Percentiles rank a stretch among this genome's conserved stretches.
phyloP scores from a whole-genome alignment of 2,329 filamentous ascomycete genomes.

The Pestalotiopsis sp. region DNA sequence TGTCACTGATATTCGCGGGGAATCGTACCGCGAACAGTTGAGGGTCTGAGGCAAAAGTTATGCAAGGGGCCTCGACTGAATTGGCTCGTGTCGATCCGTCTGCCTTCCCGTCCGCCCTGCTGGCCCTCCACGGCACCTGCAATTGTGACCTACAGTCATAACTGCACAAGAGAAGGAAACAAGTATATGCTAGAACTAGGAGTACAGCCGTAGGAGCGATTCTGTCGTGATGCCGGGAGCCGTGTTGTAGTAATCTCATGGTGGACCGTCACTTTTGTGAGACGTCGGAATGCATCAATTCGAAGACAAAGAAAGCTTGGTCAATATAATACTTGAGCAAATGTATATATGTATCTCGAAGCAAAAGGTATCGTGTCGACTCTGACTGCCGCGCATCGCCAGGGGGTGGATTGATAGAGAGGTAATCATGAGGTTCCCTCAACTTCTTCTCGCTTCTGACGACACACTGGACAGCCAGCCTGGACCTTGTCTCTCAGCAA shows the following conservation, averaged over 20 bases:
- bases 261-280: too few species aligned
- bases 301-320: too few species aligned
- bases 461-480: slow-evolving; percentile 64
- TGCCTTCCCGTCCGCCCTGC: not conserved
- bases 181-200: too few species aligned
- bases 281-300: too few species aligned
- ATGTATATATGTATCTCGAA: not conserved
- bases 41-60: not conserved
- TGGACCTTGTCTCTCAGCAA: slow-evolving; percentile 70
- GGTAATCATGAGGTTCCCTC: slow-evolving; percentile 4
- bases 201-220: too few species aligned
- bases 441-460: slow-evolving; percentile 29
- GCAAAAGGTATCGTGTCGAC: not conserved
- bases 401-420: not conserved
- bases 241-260: too few species aligned
- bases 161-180: too few species aligned
- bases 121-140: too few species aligned
- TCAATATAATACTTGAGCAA: too few species aligned
- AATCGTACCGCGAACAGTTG: not conserved
- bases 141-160: too few species aligned
- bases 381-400: not conserved
- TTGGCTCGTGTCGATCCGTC: not conserved
- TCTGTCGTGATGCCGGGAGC: too few species aligned
- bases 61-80: not conserved
- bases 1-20: not conserved